Evolutionary conservation across 768 basidiomycete genomes (phyloP).

Genomic region (Phylloporus sp.): DNA sequence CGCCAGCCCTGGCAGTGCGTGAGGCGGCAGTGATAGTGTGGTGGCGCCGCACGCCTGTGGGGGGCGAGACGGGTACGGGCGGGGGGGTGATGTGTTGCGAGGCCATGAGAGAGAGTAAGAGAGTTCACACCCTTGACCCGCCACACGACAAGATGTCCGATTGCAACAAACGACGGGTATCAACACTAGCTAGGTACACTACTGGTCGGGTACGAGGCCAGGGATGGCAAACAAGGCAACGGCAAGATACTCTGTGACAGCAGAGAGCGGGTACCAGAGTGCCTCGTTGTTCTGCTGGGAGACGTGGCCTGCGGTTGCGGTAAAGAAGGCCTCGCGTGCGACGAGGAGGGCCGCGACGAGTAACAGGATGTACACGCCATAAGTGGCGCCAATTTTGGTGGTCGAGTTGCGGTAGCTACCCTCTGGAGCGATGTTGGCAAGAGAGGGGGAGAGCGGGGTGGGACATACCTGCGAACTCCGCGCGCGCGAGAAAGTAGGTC

Average conservation of each 20-base stretch:
- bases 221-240: slow-evolving; percentile 26
- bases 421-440: slow-evolving; percentile 2
- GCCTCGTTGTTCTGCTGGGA: slow-evolving; percentile 25
- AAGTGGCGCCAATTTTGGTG: slow-evolving; percentile 11
- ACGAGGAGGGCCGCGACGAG: slow-evolving; percentile 24
- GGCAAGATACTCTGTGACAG: slow-evolving; percentile 30
- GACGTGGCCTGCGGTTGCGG: slow-evolving; percentile 17
- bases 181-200: neutral
- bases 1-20: slow-evolving; percentile 54
- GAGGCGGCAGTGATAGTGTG: slow-evolving; percentile 80
- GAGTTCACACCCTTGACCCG: slow-evolving; percentile 25
- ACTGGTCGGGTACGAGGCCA: slow-evolving; percentile 28
- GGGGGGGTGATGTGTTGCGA: slow-evolving; percentile 40
- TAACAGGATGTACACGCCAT: slow-evolving; percentile 23
- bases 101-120: slow-evolving; percentile 29
- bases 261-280: slow-evolving; percentile 33
- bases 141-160: slow-evolving; percentile 15
- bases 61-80: slow-evolving; percentile 35
- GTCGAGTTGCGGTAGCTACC: neutral
- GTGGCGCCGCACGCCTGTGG: slow-evolving; percentile 65
- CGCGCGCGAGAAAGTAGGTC: slow-evolving; percentile 18
- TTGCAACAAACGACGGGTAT: neutral
- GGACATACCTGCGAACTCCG: slow-evolving; percentile 12
- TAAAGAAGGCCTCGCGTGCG: slow-evolving; percentile 29
- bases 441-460: neutral